Evolutionary conservation across 352 stramenopile species (phyloP).

Genomic region (Globisporangium ultimum): DNA sequence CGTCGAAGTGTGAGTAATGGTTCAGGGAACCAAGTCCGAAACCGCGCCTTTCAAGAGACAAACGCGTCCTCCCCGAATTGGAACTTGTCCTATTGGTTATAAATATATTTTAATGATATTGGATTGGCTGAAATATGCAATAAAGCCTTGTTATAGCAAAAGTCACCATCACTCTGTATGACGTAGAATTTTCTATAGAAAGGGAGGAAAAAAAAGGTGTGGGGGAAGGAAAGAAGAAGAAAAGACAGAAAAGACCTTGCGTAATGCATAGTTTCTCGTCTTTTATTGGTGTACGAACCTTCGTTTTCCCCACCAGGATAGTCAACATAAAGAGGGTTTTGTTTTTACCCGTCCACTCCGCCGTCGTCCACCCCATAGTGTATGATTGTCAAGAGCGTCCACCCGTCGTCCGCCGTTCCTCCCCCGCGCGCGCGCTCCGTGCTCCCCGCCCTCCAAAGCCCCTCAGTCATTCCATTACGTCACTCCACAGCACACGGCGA

Average conservation of each 20-base stretch:
- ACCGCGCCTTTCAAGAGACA: neutral
- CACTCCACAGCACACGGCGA: slow-evolving; percentile 2
- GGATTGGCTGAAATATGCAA: neutral
- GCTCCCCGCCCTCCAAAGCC: neutral
- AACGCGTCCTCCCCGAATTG: neutral
- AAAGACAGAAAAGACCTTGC: neutral
- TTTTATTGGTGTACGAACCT: no score
- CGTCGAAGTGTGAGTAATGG: neutral
- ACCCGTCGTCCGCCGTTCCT: neutral
- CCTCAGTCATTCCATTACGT: slow-evolving; percentile 6
- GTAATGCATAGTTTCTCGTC: neutral
- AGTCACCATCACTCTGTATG: neutral
- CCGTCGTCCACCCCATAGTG: neutral
- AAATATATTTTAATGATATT: neutral
- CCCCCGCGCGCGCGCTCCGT: neutral
- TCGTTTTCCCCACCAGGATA: neutral
- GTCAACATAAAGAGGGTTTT: neutral
- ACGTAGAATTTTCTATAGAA: neutral
- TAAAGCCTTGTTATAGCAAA: neutral
- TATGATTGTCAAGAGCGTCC: neutral
- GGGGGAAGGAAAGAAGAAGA: slow-evolving; percentile 1
- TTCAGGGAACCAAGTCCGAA: neutral
- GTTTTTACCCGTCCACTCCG: neutral
- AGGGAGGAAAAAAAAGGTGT: neutral
- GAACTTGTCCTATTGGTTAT: neutral